A percentile compares a stretch with the other conserved stretches of the same genome.
phyloP scores from a whole-genome alignment of 495 filamentous ascomycete species.

The Terfezia boudieri region DNA sequence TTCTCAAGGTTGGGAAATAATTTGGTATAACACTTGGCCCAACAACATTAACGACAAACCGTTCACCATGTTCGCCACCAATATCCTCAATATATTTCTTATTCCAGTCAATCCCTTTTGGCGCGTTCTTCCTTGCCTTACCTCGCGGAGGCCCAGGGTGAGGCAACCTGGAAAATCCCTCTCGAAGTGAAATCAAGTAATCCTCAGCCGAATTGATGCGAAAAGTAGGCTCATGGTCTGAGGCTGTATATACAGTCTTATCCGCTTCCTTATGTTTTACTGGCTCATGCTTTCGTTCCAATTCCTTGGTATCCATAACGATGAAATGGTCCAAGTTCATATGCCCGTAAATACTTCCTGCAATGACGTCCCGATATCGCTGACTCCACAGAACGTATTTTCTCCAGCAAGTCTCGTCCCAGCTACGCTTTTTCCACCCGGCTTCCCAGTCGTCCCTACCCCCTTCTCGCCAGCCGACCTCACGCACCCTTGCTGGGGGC shows the following conservation, averaged over 20 bases:
- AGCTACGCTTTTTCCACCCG: not conserved
- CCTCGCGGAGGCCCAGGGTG: slow-evolving; percentile 21
- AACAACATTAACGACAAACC: slow-evolving; percentile 60
- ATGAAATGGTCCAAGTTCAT: slow-evolving; percentile 99
- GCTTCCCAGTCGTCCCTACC: not conserved
- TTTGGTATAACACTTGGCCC: slow-evolving; percentile 78
- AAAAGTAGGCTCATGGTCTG: slow-evolving; percentile 30
- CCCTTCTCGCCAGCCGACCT: not conserved
- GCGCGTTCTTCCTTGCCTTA: slow-evolving; percentile 21
- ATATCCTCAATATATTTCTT: slow-evolving; percentile 36
- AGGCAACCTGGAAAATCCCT: slow-evolving; percentile 55
- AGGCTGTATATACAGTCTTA: slow-evolving; percentile 16
- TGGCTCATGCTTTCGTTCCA: slow-evolving; percentile 28
- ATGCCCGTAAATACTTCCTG: slow-evolving; percentile 57
- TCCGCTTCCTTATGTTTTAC: slow-evolving; percentile 26
- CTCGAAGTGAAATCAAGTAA: slow-evolving; percentile 60
- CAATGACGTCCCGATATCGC: slow-evolving; percentile 77
- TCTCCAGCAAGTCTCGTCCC: slow-evolving; percentile 66
- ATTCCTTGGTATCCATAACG: slow-evolving; percentile 61
- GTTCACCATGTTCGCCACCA: slow-evolving; percentile 60
- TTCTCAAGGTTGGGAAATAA: slow-evolving; percentile 67
- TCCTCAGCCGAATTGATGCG: slow-evolving; percentile 40
- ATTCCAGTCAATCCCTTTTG: slow-evolving; percentile 6
- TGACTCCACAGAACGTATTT: slow-evolving; percentile 82
- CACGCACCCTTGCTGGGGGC: slow-evolving; percentile 45